Evolutionary conservation across 192 early-diverging fungal species (phyloP).

Genomic region (Entophlyctis luteolus): DNA sequence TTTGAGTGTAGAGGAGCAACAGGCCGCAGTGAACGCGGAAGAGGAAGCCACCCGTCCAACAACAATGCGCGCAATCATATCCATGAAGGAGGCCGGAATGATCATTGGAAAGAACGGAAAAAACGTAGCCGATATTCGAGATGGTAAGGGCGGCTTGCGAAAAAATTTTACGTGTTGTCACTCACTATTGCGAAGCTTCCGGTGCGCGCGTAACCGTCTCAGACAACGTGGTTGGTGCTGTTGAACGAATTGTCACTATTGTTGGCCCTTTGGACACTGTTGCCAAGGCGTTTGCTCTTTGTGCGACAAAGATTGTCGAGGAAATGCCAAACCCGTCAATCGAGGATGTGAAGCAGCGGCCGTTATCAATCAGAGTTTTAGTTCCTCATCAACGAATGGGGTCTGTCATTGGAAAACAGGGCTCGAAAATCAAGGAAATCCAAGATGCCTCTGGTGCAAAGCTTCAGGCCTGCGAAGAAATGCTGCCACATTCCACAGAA

Average conservation of each 20-base stretch:
- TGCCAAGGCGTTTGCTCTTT: constrained; percentile 71
- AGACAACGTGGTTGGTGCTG: constrained; percentile 80
- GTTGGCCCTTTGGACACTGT: constrained; percentile 40
- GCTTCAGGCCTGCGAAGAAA: constrained; percentile 84
- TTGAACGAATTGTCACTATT: constrained; percentile 66
- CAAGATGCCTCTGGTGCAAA: constrained; percentile 85
- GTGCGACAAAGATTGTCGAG: constrained; percentile 49
- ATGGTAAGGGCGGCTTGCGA: no score
- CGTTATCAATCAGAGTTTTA: constrained; percentile 75
- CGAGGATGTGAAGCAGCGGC: constrained; percentile 43
- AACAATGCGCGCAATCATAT: constrained; percentile 83
- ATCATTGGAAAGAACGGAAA: constrained; percentile 72
- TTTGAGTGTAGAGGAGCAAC: neutral
- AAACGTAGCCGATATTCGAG: constrained; percentile 86
- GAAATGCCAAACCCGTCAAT: constrained; percentile 20
- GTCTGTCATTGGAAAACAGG: constrained; percentile 87
- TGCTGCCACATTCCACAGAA: constrained; percentile 90
- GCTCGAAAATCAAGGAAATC: constrained; percentile 91
- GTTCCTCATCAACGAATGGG: constrained; percentile 85
- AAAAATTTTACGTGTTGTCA: no score
- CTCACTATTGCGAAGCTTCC: no score
- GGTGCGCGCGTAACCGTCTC: constrained; percentile 91
- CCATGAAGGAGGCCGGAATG: constrained; percentile 85
- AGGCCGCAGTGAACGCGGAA: neutral
- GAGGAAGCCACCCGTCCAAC: constrained; percentile 29